Conservation (phyloP, 73 alveolate genomes). For the Paraurostyla sp. region DNA sequence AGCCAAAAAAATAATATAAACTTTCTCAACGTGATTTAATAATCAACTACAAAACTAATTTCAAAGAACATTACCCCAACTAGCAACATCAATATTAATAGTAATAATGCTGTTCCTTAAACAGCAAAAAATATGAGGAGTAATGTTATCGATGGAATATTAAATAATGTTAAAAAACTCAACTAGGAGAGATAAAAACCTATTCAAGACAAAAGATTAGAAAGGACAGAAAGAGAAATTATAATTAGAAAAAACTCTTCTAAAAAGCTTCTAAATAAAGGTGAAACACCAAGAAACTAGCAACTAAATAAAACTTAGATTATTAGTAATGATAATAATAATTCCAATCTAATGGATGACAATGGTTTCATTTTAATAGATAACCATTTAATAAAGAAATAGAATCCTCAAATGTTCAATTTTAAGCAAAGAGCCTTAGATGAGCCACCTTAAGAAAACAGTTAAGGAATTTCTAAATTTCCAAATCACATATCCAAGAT, state of each 20-base stretch:
- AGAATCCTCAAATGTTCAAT: not conserved
- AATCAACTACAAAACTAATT: not conserved
- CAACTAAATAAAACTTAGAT: not conserved
- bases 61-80: not conserved
- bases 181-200: too few species aligned
- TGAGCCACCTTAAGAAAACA: not conserved
- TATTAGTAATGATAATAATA: not conserved
- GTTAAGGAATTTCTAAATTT: not conserved
- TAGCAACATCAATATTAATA: not conserved
- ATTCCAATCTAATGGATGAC: not conserved
- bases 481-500: not conserved
- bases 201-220: not conserved
- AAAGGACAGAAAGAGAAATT: constrained; percentile 17
- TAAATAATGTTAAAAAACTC: not conserved
- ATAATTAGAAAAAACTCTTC: constrained; percentile 38
- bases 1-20: not conserved
- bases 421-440: not conserved
- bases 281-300: not conserved
- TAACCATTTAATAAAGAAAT: not conserved
- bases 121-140: not conserved
- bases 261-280: not conserved
- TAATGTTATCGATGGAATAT: not conserved
- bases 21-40: not conserved
- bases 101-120: not conserved
- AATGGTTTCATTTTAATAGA: not conserved